These are phyloP conservation scores for Rhizoclosmatium sp. DNA, from an alignment of 192 early-diverging fungal species.

Conservation along the genomic window DNA sequence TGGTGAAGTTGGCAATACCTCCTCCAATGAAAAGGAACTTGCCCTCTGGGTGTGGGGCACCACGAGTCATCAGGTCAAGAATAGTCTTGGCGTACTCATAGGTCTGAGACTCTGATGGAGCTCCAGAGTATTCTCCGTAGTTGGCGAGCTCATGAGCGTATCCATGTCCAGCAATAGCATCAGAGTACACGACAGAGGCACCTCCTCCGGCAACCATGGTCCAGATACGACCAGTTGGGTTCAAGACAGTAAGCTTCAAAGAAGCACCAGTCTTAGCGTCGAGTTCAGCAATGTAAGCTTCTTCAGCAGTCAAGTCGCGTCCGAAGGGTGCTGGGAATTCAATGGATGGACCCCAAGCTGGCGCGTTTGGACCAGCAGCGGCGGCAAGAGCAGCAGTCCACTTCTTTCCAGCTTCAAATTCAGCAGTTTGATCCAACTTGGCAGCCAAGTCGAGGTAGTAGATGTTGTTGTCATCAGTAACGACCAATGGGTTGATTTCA, in stretches of 20 bases:
- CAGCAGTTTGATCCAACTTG: conserved; percentile 98
- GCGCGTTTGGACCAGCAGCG: conserved; percentile 46
- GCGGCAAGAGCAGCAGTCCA: conserved; percentile 81
- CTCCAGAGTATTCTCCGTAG: conserved; percentile 99
- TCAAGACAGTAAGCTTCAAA: conserved; percentile 96
- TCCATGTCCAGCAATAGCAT: conserved; percentile 98
- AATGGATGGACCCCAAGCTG: conserved; percentile 84
- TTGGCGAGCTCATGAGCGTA: conserved; percentile 95
- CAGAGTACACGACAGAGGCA: conserved; percentile 97
- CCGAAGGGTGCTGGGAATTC: conserved; percentile 99
- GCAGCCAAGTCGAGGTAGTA: conserved; percentile 96
- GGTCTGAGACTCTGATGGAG: conserved; percentile 98
- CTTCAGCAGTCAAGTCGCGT: conserved; percentile 93
- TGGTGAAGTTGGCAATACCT: conserved; percentile 99
- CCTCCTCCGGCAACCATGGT: conserved; percentile 99
- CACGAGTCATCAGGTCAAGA: conserved; percentile 97
- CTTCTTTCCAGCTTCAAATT: conserved; percentile 95
- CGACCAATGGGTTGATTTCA: conserved; percentile 99
- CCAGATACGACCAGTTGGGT: conserved; percentile 96
- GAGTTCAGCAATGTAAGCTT: conserved; percentile 97
- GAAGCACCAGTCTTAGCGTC: conserved; percentile 99
- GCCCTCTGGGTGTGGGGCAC: conserved; percentile 80
- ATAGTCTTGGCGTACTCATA: conserved; percentile 99
- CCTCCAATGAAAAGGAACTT: conserved; percentile 99
- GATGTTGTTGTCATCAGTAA: conserved; percentile 80